Evolutionary conservation across 1,284 basidiomycete genomes (phyloP), one percentile per base, ranked within the genome.

Genomic region (Cystobasidiaceae sp.): DNA sequence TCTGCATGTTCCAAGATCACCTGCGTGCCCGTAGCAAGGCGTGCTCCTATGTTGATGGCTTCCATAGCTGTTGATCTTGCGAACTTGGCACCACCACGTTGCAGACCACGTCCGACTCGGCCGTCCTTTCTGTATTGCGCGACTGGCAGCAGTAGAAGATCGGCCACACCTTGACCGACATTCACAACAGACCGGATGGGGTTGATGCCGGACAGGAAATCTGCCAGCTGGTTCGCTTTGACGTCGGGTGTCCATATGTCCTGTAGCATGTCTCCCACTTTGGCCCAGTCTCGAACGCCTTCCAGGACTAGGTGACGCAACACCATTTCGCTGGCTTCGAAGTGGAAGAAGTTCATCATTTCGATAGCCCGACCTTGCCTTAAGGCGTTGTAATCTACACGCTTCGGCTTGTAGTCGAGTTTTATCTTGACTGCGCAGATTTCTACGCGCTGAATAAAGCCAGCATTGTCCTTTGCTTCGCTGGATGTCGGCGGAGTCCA

Each of bases 311-410:
- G 86, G 74, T 96, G 93, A 55, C 94, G 83, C 55, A 99, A 78
- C 0, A 92, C 94, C 91, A 98, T 97, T 77, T 97, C 94, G 2
- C 94, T 89, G 0, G 91, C 94, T 72, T 98, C 94, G 72, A 98
- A 99, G 77, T 97, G 93, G 86, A 99, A 98, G 76, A 98, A 97
- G 77, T 99, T 99, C 94, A 98, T 97, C 63, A 98, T 79, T 75
- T 98, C 96, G 68, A 96, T 94, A 0, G 92, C 93, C 75, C 83
- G 85, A 13, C 96, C 96, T 72, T 93, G 87, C 17, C 87, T 83
- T 52, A 97, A 80, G n/a, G 93, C 93, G 66, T 85, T 80, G 76
- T 97, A 96, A 77, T 98, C 91, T 25, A 98, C 92, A 4, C 93
- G 85, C 67, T 97, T 90, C 50, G 96, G 94, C 77, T 99, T 98